These are phyloP conservation scores for Cantharellus cinnabarinus DNA, from an alignment of 768 basidiomycete species.

Conservation along the genomic window DNA sequence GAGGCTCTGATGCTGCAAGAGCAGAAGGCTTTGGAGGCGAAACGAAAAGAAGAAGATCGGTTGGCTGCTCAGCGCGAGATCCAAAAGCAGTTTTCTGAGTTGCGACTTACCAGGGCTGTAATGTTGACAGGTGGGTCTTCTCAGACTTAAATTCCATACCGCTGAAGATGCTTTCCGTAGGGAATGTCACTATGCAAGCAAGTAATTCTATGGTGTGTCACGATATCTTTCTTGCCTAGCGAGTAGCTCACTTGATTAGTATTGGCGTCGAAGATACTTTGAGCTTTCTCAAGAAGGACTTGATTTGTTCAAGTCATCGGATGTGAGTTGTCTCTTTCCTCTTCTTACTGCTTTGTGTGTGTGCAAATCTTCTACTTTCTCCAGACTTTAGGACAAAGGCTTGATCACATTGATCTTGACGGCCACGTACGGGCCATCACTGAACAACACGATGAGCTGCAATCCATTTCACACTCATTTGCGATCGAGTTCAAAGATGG, in stretches of 20 bases:
- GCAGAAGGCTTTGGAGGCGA: constrained; percentile 20
- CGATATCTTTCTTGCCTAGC: not conserved
- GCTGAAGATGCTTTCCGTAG: constrained; percentile 12
- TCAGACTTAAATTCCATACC: not conserved
- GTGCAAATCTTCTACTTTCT: not conserved
- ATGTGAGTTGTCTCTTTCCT: constrained; percentile 19
- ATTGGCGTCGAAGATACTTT: constrained; percentile 47
- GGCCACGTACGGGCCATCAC: constrained; percentile 24
- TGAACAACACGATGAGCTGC: constrained; percentile 46
- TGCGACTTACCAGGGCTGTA: constrained; percentile 14
- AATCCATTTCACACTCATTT: constrained; percentile 45
- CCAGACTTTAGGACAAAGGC: constrained; percentile 16
- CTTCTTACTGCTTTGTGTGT: not conserved
- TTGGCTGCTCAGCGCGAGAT: constrained; percentile 17
- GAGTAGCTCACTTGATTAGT: not conserved
- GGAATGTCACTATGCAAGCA: constrained; percentile 44
- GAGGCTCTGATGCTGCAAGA: constrained; percentile 23
- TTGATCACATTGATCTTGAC: constrained; percentile 23
- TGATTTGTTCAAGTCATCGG: constrained; percentile 30
- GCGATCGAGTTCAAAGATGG: constrained; percentile 36
- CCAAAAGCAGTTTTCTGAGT: constrained; percentile 25
- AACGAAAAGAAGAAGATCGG: not conserved
- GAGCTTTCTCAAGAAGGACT: constrained; percentile 29
- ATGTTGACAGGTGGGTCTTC: not conserved
- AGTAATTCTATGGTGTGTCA: constrained; percentile 23